These are phyloP conservation scores for Penicillium taxi DNA, from an alignment of 495 filamentous ascomycete species.

Conservation along the genomic window DNA sequence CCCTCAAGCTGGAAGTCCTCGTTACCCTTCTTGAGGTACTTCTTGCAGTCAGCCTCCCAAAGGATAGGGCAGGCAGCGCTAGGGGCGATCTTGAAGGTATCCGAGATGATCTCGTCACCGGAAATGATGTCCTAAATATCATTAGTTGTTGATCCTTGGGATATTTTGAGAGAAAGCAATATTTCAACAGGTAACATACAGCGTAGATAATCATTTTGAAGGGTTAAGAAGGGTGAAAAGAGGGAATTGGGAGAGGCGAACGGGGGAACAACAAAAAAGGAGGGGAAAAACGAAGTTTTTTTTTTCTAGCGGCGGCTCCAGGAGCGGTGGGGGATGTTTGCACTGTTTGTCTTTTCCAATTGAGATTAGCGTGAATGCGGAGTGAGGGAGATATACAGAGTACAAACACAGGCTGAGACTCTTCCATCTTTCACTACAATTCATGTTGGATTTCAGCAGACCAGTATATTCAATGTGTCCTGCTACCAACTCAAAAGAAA, in stretches of 20 bases:
- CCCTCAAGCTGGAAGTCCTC: conserved; percentile 84
- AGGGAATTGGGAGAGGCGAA: conserved; percentile 14
- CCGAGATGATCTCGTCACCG: conserved; percentile 92
- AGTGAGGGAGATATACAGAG: too few species aligned
- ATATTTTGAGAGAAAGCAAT: background rate
- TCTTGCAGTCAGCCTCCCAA: conserved; percentile 84
- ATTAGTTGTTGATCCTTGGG: conserved; percentile 3
- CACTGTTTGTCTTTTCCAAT: conserved; percentile 19
- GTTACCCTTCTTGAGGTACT: conserved; percentile 63
- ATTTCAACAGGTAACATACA: conserved; percentile 49
- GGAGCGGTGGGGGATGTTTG: conserved; percentile 25
- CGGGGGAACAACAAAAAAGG: conserved; percentile 31
- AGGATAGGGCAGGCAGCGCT: conserved; percentile 60
- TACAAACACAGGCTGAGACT: too few species aligned
- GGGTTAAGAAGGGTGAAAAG: conserved; percentile 16
- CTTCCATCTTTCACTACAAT: too few species aligned
- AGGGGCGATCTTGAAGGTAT: conserved; percentile 67
- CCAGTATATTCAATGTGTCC: too few species aligned
- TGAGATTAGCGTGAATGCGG: too few species aligned
- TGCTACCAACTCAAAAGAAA: too few species aligned
- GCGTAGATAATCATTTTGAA: conserved; percentile 85
- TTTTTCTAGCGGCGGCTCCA: conserved; percentile 28
- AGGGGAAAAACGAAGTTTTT: conserved; percentile 33
- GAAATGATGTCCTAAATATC: conserved; percentile 69
- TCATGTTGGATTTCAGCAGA: too few species aligned